Evolutionary conservation across 805 yeast genomes (phyloP), one percentile per base, ranked within the genome.

Genomic region (Wickerhamiella shivajii): DNA sequence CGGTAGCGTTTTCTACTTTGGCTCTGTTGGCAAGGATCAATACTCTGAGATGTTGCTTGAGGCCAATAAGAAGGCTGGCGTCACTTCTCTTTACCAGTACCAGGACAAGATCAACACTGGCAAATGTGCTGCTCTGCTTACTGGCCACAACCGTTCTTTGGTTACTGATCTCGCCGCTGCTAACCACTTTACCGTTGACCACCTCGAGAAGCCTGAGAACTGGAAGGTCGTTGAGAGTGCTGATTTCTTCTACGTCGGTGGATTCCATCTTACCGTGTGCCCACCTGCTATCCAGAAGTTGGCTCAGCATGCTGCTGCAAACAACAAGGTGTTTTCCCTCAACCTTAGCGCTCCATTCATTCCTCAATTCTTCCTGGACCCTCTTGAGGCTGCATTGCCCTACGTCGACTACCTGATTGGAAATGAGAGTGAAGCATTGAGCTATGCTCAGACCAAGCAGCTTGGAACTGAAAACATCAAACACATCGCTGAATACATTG

Each of bases 161-260:
- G 96, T 73, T 43, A 90, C 99, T 29, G 97, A 90, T 56, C 69
- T 90, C 51, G 95, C 81, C 50, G 99, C 99, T 47, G 98, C 98
- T 47, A 90, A 90, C 67, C 93, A 83, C 60, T 90, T 84, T 75
- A 78, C 77, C 53, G 76, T 87, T 33, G 71, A 71, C 39, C 97
- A 90, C 60, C 69, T 90, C 54, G 74, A 80, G 53, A 70, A 70
- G 53, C 80, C 92, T 44, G 92, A 77, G 60, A 81, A 85, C 69
- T 85, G 96, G 95, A 63, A 62, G 44, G 61, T 65, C 39, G 93
- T 90, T 41, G 84, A 81, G 60, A 65, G 63, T 32, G 97, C 87
- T 40, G 66, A 74, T 56, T 67, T 65, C 50, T 90, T 63, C 67
- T 90, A 90, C 70, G 78, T 90, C 53, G 98, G 97, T 51, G 99